phyloP scores from a whole-genome alignment of 208 protist species.

The Crithidia expoeki region DNA sequence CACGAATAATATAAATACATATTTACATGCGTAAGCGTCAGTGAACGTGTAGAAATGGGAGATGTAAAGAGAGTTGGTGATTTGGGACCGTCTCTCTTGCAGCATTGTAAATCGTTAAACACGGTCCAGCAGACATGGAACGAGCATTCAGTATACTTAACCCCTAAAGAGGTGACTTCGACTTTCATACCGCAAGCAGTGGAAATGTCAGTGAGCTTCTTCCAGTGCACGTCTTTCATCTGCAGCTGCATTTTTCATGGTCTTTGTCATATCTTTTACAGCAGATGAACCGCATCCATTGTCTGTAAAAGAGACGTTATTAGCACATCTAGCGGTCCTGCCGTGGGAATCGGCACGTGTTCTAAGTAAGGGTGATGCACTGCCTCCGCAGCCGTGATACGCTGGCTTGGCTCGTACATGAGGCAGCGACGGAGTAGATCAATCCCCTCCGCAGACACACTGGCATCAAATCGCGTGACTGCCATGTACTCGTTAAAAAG shows the following conservation, averaged over 20 bases:
- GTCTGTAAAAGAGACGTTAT: conserved; percentile 61
- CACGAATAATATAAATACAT: no score
- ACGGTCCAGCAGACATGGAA: no score
- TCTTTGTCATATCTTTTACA: conserved; percentile 8
- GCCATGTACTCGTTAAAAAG: conserved; percentile 63
- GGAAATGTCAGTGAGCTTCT: no score
- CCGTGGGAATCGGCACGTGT: conserved; percentile 31
- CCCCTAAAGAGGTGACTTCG: no score
- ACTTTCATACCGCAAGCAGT: no score
- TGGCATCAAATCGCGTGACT: conserved; percentile 39
- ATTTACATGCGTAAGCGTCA: neutral
- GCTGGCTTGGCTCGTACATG: conserved; percentile 67
- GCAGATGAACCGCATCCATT: conserved; percentile 37
- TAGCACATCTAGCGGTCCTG: conserved; percentile 48
- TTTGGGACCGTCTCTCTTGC: neutral
- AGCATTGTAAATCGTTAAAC: neutral
- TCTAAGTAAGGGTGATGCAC: conserved; percentile 70
- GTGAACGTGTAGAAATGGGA: neutral
- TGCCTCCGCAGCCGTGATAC: conserved; percentile 69
- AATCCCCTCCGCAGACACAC: conserved; percentile 56
- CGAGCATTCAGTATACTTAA: no score
- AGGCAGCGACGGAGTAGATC: conserved; percentile 72
- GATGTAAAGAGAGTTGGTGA: neutral
- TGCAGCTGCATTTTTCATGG: neutral
- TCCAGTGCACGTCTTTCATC: neutral